Base-by-base conservation (phyloP, 2,329 filamentous ascomycete species). In the Aspergillus sp. region DNA sequence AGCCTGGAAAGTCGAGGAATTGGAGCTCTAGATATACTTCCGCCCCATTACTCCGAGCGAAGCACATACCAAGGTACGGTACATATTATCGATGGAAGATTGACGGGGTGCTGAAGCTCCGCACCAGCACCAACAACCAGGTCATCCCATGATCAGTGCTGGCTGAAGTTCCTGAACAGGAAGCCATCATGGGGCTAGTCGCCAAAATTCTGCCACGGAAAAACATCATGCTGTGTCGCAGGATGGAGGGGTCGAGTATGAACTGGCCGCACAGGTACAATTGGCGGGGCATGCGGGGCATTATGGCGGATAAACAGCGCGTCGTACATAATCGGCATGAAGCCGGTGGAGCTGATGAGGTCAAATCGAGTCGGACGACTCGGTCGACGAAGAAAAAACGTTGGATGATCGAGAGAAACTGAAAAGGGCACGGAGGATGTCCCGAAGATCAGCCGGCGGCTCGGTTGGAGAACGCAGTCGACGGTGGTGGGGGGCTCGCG, bases 361-460 rank as follows among this genome's bases (percentile, higher is more conserved):
- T 22, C n/a, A 30, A 30, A 30, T 30, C 26, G 26, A 30, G 8
- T 4, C 9, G 26, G 26, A 11, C 8, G 26, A 9, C 26, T 30
- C 26, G 9, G 26, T 30, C 9, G 26, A 30, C 26, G 26, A 30
- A 30, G 26, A 30, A 30, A 30, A 30, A 30, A 30, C 26, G 26
- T 30, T 30, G 26, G 26, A 30, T 3, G 18, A 44, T 45, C 18
- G n/a, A 44, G 50, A 52, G 26, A 9, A 22, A 51, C 60, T 63
- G 57, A 64, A 68, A 48, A 15, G 56, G 64, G 45, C 56, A 68
- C 66, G 65, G 62, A 64, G 62, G 48, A 34, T 30, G 32, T 12
- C 11, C 69, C 69, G 69, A 70, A 53, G 67, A 66, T 70, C 68
- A 68, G 47, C 67, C 68, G 67, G 15, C 42, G n/a, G 47, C 36